These are phyloP conservation scores for Spinacia oleracea DNA, from an alignment of 179 eudicot genomes.

Conservation along the genomic window DNA sequence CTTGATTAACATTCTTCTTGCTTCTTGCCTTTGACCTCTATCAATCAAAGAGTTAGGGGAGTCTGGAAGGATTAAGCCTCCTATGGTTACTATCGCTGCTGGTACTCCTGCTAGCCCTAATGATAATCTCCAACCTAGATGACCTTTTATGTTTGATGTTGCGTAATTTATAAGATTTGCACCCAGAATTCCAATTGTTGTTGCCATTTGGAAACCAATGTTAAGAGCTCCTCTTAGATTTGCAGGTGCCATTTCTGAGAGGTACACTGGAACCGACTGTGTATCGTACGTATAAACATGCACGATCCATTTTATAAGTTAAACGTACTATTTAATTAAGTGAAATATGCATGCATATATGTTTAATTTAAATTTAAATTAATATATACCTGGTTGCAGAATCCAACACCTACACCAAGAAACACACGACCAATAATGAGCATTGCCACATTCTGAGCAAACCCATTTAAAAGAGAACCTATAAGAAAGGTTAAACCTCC, in stretches of 20 bases:
- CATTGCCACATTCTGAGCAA: conserved; percentile 28
- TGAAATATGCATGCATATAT: too few species aligned
- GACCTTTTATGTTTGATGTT: conserved; percentile 19
- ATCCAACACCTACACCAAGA: conserved; percentile 36
- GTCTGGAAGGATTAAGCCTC: conserved; percentile 33
- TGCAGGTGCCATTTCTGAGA: conserved; percentile 40
- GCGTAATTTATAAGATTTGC: conserved; percentile 33
- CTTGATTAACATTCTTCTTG: conserved; percentile 32
- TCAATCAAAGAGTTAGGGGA: conserved; percentile 36
- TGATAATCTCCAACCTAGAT: conserved; percentile 34
- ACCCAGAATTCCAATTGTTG: conserved; percentile 34
- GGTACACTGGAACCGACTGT: conserved; percentile 36
- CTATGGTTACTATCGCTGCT: conserved; percentile 30
- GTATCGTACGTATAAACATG: too few species aligned
- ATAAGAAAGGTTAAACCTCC: conserved; percentile 36
- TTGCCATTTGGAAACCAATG: conserved; percentile 40
- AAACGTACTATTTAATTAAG: too few species aligned
- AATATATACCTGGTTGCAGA: conserved; percentile 34
- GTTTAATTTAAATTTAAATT: too few species aligned
- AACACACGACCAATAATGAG: conserved; percentile 35
- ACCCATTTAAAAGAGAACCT: conserved; percentile 32
- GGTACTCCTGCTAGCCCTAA: conserved; percentile 36
- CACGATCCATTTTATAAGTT: too few species aligned
- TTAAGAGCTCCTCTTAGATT: conserved; percentile 36
- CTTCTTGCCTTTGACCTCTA: conserved; percentile 34